phyloP scores from a whole-genome alignment of 768 basidiomycete genomes.

The Mrakia gelida region DNA sequence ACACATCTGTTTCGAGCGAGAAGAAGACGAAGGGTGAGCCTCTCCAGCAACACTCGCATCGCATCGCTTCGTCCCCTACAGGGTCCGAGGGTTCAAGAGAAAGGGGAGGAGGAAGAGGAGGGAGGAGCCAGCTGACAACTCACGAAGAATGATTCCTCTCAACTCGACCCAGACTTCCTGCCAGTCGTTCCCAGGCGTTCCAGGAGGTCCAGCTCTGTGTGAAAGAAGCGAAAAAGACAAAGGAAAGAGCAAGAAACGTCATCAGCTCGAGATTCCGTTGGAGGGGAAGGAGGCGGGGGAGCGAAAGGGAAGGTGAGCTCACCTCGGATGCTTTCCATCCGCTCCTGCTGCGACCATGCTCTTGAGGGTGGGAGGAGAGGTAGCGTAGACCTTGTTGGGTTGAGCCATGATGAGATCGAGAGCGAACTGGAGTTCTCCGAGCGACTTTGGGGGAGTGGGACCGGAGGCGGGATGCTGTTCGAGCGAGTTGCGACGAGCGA shows the following conservation, averaged over 20 bases:
- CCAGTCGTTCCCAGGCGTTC: constrained; percentile 45
- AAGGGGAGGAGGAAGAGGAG: background rate
- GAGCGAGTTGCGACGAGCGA: background rate
- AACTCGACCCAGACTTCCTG: constrained; percentile 45
- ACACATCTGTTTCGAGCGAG: constrained; percentile 36
- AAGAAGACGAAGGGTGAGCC: background rate
- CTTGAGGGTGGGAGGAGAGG: constrained; percentile 24
- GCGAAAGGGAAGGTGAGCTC: background rate
- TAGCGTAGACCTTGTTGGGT: constrained; percentile 32
- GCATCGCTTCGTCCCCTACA: background rate
- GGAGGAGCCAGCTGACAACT: constrained; percentile 13
- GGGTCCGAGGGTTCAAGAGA: background rate
- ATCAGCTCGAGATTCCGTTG: background rate
- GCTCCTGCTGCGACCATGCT: constrained; percentile 22
- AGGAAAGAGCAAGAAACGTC: background rate
- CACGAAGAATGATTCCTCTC: constrained; percentile 44
- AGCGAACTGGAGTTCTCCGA: constrained; percentile 16
- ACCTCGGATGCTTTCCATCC: constrained; percentile 30
- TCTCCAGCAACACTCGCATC: background rate
- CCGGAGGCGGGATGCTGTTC: background rate
- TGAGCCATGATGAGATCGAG: constrained; percentile 31
- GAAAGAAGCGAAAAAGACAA: background rate
- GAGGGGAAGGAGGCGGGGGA: background rate
- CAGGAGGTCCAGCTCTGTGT: constrained; percentile 42
- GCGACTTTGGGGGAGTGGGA: background rate